phyloP scores from a whole-genome alignment of 352 stramenopile genomes.

The Globisporangium canariense region DNA sequence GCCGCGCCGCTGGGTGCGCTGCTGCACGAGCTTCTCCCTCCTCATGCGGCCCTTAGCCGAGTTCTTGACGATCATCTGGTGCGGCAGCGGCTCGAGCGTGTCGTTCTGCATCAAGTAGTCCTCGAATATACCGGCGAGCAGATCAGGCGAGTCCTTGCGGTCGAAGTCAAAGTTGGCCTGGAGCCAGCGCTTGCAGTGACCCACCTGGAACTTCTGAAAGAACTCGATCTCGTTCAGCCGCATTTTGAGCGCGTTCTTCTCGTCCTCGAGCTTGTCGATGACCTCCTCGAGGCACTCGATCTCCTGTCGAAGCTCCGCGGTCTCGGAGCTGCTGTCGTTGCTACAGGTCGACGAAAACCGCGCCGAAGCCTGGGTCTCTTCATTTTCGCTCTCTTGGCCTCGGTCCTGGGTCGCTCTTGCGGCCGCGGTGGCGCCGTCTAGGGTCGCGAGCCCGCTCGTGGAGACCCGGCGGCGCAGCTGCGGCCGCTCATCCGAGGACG shows the following conservation, averaged over 20 bases:
- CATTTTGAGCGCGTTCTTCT: conserved; percentile 49
- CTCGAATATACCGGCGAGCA: conserved; percentile 47
- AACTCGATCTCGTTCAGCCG: conserved; percentile 44
- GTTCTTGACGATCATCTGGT: conserved; percentile 57
- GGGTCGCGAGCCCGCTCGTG: conserved; percentile 9
- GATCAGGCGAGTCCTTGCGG: conserved; percentile 44
- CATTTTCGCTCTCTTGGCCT: background rate
- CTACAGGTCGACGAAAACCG: background rate
- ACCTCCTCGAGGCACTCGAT: conserved; percentile 39
- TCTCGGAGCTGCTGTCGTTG: background rate
- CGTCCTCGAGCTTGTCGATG: conserved; percentile 35
- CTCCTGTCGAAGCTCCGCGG: conserved; percentile 31
- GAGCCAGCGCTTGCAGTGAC: conserved; percentile 51
- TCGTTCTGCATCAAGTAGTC: conserved; percentile 53
- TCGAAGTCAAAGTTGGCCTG: conserved; percentile 54
- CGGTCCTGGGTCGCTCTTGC: conserved; percentile 4
- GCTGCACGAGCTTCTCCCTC: conserved; percentile 32
- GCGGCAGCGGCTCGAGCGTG: conserved; percentile 36
- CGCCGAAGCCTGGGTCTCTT: conserved; percentile 2
- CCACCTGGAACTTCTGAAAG: conserved; percentile 32
- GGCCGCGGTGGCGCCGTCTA: background rate
- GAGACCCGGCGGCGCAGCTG: conserved; percentile 21
- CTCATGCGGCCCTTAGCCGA: conserved; percentile 27
- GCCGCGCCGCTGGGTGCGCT: conserved; percentile 21
- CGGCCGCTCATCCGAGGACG: conserved; percentile 10